A percentile compares a stretch with the other conserved stretches of the same genome.
phyloP scores from a whole-genome alignment of 2,329 filamentous ascomycete genomes.

The Didymella segeticola region DNA sequence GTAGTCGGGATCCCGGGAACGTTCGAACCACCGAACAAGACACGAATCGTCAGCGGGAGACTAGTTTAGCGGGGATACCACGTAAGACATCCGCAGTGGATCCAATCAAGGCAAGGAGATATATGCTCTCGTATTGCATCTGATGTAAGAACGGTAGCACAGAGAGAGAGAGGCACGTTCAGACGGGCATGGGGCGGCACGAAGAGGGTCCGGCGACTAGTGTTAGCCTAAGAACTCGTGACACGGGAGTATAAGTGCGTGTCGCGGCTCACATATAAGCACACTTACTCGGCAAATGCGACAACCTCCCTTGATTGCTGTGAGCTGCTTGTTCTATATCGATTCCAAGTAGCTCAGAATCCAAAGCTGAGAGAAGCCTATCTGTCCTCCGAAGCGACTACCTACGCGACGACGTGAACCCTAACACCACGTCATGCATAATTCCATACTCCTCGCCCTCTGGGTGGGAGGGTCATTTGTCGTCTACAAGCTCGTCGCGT shows the following conservation, averaged over 20 bases:
- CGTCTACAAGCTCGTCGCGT: conserved; percentile 39
- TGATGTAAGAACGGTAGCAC: neutral
- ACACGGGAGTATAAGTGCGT: conserved; percentile 8
- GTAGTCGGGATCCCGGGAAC: neutral
- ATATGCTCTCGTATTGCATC: neutral
- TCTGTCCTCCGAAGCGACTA: neutral
- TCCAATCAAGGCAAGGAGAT: neutral
- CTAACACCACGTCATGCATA: conserved; percentile 32
- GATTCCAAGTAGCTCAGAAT: neutral
- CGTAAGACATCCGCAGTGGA: neutral
- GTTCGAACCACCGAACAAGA: neutral
- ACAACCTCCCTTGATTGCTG: neutral
- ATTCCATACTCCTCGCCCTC: conserved; percentile 34
- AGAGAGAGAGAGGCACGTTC: neutral
- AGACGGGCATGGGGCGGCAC: neutral
- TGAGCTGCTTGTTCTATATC: neutral
- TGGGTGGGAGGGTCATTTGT: conserved; percentile 41
- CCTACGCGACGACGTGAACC: neutral
- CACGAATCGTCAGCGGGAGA: no score
- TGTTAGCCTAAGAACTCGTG: conserved; percentile 3
- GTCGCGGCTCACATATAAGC: neutral
- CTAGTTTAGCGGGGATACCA: no score
- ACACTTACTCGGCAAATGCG: neutral
- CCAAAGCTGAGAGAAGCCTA: neutral
- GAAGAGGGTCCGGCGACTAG: conserved; percentile 8